A percentile compares a stretch with the other conserved stretches of the same genome.
phyloP scores from a whole-genome alignment of 352 stramenopile species.

The Pythium diclinum region DNA sequence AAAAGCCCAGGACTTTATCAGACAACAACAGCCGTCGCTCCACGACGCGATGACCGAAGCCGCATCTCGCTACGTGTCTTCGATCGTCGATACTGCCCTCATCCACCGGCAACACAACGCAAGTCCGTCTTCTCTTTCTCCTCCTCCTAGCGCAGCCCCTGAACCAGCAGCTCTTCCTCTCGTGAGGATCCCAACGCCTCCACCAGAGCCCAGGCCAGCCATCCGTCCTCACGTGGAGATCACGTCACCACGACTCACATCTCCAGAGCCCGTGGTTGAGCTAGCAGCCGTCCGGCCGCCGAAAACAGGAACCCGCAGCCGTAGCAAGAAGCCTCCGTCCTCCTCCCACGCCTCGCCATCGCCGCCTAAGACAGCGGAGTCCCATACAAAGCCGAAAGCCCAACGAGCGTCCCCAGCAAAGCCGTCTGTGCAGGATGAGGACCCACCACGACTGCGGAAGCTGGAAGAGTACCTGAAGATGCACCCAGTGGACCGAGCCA shows the following conservation, averaged over 20 bases:
- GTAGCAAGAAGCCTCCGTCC: not conserved
- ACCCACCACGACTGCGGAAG: constrained; percentile 18
- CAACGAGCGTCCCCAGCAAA: not conserved
- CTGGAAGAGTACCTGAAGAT: constrained; percentile 20
- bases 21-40: not conserved
- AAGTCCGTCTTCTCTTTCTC: not conserved
- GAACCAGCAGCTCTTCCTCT: not conserved
- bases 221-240: not conserved
- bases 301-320: constrained; percentile 6
- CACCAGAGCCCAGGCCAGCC: not conserved
- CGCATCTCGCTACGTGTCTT: not conserved
- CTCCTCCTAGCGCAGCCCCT: not conserved
- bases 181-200: not conserved
- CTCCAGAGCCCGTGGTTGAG: not conserved
- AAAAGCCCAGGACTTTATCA: not conserved
- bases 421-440: not conserved
- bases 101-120: not conserved
- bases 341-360: not conserved
- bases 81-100: not conserved
- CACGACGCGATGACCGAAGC: not conserved
- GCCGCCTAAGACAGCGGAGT: not conserved
- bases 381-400: not conserved
- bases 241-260: not conserved
- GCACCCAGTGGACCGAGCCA: constrained; percentile 14
- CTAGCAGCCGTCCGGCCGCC: not conserved